These are phyloP conservation scores for Clarireedia paspali DNA, from an alignment of 2,329 filamentous ascomycete species.

Conservation along the genomic window DNA sequence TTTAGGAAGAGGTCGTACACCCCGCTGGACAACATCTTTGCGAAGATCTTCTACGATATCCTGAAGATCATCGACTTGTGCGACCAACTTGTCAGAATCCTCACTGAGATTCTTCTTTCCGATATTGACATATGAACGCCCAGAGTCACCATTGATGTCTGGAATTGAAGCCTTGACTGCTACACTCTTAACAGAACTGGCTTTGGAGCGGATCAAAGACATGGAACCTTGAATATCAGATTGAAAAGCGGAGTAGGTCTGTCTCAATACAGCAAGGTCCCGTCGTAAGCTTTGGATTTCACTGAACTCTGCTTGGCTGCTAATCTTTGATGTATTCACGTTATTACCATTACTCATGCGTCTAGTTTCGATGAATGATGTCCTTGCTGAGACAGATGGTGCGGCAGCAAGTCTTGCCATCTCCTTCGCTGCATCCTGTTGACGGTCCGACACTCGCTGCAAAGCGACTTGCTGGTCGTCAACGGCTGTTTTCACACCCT, in stretches of 20 bases:
- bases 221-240: slow-evolving; percentile 84
- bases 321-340: slow-evolving; percentile 24
- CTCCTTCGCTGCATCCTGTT: slow-evolving; percentile 83
- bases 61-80: slow-evolving; percentile 92
- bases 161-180: slow-evolving; percentile 66
- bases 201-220: slow-evolving; percentile 74
- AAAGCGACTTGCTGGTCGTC: slow-evolving; percentile 77
- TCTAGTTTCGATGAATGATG: slow-evolving; percentile 22
- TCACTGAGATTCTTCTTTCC: slow-evolving; percentile 82
- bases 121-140: slow-evolving; percentile 73
- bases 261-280: slow-evolving; percentile 83
- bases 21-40: slow-evolving; percentile 90
- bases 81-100: slow-evolving; percentile 86
- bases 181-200: slow-evolving; percentile 67
- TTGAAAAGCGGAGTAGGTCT: slow-evolving; percentile 88
- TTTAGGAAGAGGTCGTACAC: slow-evolving; percentile 81
- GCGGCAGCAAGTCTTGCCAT: slow-evolving; percentile 48
- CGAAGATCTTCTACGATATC: slow-evolving; percentile 93
- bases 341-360: slow-evolving; percentile 19
- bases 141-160: slow-evolving; percentile 66
- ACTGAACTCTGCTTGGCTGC: slow-evolving; percentile 52
- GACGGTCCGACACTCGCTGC: slow-evolving; percentile 80
- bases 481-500: slow-evolving; percentile 75
- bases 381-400: slow-evolving; percentile 20
- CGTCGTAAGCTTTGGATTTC: slow-evolving; percentile 78